Evolutionary conservation across 2,329 filamentous ascomycete species (phyloP), one percentile per base, ranked within the genome.

Genomic region (Botrytis byssoidea): DNA sequence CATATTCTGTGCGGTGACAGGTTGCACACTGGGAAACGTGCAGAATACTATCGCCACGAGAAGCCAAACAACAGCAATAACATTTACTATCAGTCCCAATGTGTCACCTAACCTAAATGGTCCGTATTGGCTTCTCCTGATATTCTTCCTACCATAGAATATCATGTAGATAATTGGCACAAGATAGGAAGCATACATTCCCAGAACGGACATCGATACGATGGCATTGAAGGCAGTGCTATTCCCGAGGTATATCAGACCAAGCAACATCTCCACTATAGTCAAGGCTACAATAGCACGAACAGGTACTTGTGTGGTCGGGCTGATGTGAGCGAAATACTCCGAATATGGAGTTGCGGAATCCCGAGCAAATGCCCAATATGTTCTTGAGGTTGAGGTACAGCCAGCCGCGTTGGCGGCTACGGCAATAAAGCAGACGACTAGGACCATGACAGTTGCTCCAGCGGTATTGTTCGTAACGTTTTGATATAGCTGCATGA

Each of bases 151-250:
- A 0, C 85, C 83, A 22, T 81, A 81, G 1, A 82, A 72, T 16
- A 84, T 73, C 78, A 86, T 83, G 63, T 76, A 79, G 3, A 77
- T 66, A 16, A 85, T 83, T 0, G 84, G 83, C 0, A 85, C 69
- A 2, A 85, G 80, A 70, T 84, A 85, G 6, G 85, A 85, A 0
- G 81, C 77, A 74, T 86, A 86, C 69, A 86, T 77, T 3, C 82
- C 82, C 5, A 85, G 82, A 59, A 86, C 82, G 0, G 82, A 79
- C 81, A 85, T 83, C 1, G 84, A 83, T 0, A 85, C 81, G 74
- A 85, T 85, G 10, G 85, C 84, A 70, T 83, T 84, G 67, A 86
- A 86, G 0, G 85, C 85, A 18, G 85, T 85, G 22, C 81, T 82
- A 1, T 84, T 85, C 0, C 84, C 85, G 0, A 85, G 80, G 72